phyloP scores from a whole-genome alignment of 192 early-diverging fungal genomes.

The Mortierella hygrophila region DNA sequence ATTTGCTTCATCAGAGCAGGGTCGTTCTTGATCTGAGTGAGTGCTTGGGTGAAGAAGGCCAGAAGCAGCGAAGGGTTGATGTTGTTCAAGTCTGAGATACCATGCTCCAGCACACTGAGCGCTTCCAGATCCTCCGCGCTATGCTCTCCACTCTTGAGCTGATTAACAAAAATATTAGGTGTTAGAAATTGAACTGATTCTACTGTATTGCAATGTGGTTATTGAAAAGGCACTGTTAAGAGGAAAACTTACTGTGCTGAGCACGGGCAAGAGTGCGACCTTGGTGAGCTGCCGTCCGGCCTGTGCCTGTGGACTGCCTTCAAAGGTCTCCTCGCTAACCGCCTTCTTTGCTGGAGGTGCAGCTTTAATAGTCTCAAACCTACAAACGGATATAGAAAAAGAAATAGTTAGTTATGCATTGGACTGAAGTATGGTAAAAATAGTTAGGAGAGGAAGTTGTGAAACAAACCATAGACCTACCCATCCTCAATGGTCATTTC shows the following conservation, averaged over 20 bases:
- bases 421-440: not conserved
- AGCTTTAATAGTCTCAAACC: constrained; percentile 47
- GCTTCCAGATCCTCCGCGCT: constrained; percentile 58
- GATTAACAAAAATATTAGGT: too few relatives aligned
- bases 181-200: not conserved
- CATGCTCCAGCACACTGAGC: constrained; percentile 54
- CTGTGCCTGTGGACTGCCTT: constrained; percentile 33
- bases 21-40: constrained; percentile 50
- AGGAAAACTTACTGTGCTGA: constrained; percentile 29
- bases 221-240: not conserved
- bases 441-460: not conserved
- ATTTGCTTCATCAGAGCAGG: constrained; percentile 30
- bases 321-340: constrained; percentile 29
- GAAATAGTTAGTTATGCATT: not conserved
- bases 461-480: constrained; percentile 11
- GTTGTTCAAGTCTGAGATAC: constrained; percentile 56
- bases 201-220: not conserved
- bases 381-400: not conserved
- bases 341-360: constrained; percentile 26
- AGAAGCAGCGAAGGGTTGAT: constrained; percentile 56
- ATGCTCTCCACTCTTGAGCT: constrained; percentile 57
- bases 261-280: constrained; percentile 41
- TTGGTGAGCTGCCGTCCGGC: constrained; percentile 49
- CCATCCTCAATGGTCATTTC: constrained; percentile 39
- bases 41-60: constrained; percentile 52